These are phyloP conservation scores for Sugiyamaella boreocaroliniensis DNA, from an alignment of 805 yeast genomes.

Conservation along the genomic window DNA sequence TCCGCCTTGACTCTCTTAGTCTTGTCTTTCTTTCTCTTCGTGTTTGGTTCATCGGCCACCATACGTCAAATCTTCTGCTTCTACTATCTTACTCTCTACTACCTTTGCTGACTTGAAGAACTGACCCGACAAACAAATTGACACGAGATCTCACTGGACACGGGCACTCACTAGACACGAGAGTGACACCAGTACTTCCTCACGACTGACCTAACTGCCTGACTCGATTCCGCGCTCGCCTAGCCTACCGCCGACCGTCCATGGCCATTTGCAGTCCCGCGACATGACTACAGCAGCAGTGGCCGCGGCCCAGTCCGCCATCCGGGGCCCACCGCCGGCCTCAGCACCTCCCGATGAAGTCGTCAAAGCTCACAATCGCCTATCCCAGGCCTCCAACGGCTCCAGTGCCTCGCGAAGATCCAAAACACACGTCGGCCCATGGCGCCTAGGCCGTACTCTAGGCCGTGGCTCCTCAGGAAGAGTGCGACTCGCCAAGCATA, in stretches of 20 bases:
- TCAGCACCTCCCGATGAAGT: constrained; percentile 2
- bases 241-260: background rate
- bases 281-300: constrained; percentile 15
- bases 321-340: background rate
- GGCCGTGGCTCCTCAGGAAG: constrained; percentile 98
- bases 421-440: constrained; percentile 77
- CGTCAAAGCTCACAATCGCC: constrained; percentile 24
- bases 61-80: too few species aligned
- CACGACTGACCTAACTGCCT: too few species aligned
- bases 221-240: too few species aligned
- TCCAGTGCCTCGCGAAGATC: constrained; percentile 37
- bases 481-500: constrained; percentile 85
- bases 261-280: background rate
- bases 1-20: background rate
- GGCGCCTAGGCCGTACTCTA: constrained; percentile 91
- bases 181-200: too few species aligned
- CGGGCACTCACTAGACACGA: too few species aligned
- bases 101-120: too few species aligned
- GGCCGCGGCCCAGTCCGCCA: constrained; percentile 13
- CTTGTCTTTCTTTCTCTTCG: too few species aligned
- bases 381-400: constrained; percentile 39
- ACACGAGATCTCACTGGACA: too few species aligned
- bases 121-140: too few species aligned
- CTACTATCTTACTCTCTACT: too few species aligned
- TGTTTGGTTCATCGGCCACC: too few species aligned